Conservation (phyloP, 768 basidiomycete species). For the Imleria badia region DNA sequence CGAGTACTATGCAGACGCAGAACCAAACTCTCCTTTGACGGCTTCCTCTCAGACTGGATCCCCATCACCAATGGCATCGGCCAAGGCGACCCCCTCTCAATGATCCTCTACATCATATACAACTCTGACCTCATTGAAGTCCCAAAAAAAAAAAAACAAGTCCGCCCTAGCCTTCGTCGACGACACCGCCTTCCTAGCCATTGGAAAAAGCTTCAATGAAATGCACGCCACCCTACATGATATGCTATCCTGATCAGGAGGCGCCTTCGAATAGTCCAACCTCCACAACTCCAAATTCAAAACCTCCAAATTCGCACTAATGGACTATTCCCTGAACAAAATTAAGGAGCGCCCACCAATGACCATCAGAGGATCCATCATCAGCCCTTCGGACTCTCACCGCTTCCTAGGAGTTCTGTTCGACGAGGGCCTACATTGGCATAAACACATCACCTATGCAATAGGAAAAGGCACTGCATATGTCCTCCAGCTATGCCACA, state of each 20-base stretch:
- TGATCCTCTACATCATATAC: slow-evolving; percentile 33
- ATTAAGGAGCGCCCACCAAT: not conserved
- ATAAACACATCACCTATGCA: not conserved
- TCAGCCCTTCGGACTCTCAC: not conserved
- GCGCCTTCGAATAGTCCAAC: slow-evolving; percentile 16
- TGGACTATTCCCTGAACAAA: slow-evolving; percentile 5
- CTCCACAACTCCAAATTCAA: slow-evolving; percentile 26
- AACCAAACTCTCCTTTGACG: slow-evolving; percentile 23
- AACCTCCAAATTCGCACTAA: slow-evolving; percentile 19
- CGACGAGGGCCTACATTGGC: not conserved
- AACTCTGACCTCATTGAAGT: slow-evolving; percentile 24
- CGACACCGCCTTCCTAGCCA: slow-evolving; percentile 27
- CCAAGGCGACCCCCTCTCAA: slow-evolving; percentile 35
- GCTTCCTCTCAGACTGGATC: slow-evolving; percentile 16
- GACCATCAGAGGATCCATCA: not conserved
- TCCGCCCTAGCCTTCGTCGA: slow-evolving; percentile 32
- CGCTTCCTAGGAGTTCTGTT: not conserved
- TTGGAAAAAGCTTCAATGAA: slow-evolving; percentile 20
- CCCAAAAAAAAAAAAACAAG: slow-evolving; percentile 6
- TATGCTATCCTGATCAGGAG: slow-evolving; percentile 24
- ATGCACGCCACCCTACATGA: slow-evolving; percentile 18
- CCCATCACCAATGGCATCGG: slow-evolving; percentile 25
- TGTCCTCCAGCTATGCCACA: not conserved
- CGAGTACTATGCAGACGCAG: not conserved
- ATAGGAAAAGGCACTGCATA: not conserved